Conservation (phyloP, 345 rosid genomes). For the Trapa bicornis region DNA sequence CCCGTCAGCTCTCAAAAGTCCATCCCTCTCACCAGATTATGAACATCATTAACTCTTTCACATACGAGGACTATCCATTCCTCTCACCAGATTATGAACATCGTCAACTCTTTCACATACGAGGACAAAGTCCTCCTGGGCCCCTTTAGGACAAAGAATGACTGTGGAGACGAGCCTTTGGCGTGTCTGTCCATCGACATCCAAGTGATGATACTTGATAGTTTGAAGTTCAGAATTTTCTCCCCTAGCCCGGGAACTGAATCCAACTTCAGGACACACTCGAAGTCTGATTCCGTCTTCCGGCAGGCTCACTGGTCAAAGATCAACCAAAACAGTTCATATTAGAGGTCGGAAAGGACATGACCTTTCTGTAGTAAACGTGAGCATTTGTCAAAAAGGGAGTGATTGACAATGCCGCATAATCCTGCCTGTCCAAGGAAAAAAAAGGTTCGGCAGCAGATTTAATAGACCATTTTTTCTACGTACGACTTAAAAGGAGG, state of each 20-base stretch:
- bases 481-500: background rate
- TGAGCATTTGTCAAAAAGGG: background rate
- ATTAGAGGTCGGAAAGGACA: background rate
- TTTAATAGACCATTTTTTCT: background rate
- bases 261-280: background rate
- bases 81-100: too few relatives aligned
- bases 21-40: too few relatives aligned
- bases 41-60: too few relatives aligned
- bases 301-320: background rate
- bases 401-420: background rate
- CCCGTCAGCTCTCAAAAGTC: too few relatives aligned
- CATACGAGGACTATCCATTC: too few relatives aligned
- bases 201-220: too few relatives aligned
- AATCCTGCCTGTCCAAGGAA: background rate
- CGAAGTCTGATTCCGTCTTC: background rate
- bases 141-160: too few relatives aligned
- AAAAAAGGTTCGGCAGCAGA: slow-evolving; percentile 3
- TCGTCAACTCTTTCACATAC: too few relatives aligned
- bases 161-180: too few relatives aligned
- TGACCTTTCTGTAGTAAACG: background rate
- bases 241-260: background rate
- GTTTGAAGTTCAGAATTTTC: too few relatives aligned
- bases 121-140: too few relatives aligned
- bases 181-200: too few relatives aligned
- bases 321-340: background rate